A percentile compares a stretch with the other conserved stretches of the same genome.
phyloP scores from a whole-genome alignment of 768 basidiomycete genomes.

The Boletus rubropictus region DNA sequence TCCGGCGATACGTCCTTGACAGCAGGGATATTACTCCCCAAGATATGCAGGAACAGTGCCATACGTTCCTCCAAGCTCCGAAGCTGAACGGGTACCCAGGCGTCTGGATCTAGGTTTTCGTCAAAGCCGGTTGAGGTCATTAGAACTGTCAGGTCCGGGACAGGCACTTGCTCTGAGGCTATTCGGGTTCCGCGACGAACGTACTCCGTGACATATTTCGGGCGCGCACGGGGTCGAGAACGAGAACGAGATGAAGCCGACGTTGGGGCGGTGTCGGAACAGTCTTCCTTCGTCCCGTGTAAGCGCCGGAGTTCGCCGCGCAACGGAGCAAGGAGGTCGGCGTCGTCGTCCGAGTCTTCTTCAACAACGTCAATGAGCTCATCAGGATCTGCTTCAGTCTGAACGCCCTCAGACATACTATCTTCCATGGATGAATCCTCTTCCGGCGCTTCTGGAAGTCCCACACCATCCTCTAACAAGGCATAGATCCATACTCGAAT shows the following conservation, averaged over 20 bases:
- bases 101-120: conserved; percentile 16
- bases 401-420: conserved; percentile 17
- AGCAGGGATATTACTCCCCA: conserved; percentile 48
- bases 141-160: conserved; percentile 45
- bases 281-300: conserved; percentile 36
- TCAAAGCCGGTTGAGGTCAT: conserved; percentile 35
- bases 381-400: conserved; percentile 45
- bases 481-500: conserved; percentile 64
- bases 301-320: conserved; percentile 62
- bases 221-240: conserved; percentile 10
- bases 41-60: conserved; percentile 47
- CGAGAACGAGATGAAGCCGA: conserved; percentile 34
- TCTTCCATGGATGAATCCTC: conserved; percentile 14
- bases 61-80: conserved; percentile 47
- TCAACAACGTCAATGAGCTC: conserved; percentile 69
- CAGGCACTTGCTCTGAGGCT: conserved; percentile 49
- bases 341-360: conserved; percentile 42
- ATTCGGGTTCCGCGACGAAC: conserved; percentile 65
- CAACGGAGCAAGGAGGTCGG: conserved; percentile 62
- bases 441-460: conserved; percentile 40
- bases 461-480: conserved; percentile 61
- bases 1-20: conserved; percentile 45
- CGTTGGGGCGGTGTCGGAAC: conserved; percentile 21
- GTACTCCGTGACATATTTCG: conserved; percentile 46
- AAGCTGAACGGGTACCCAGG: conserved; percentile 43